These are phyloP conservation scores for Garcia nutans DNA, from an alignment of 345 rosid genomes.

Conservation along the genomic window DNA sequence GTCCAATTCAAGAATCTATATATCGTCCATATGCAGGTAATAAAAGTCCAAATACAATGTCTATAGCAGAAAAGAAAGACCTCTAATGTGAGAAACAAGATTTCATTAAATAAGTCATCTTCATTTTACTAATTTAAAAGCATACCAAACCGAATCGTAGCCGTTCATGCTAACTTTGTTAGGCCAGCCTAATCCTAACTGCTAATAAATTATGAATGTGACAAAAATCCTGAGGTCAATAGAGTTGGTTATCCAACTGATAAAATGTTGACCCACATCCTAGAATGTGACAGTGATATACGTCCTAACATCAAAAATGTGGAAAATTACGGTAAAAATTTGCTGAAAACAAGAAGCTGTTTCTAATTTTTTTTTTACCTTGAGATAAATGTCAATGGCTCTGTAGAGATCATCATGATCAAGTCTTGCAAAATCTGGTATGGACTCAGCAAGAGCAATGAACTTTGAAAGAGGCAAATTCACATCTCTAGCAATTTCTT, in stretches of 20 bases:
- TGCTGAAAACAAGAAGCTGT: not conserved
- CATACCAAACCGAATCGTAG: not conserved
- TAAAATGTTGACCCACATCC: conserved; percentile 35
- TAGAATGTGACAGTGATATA: conserved; percentile 26
- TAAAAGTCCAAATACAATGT: not conserved
- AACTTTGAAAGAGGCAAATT: conserved; percentile 80
- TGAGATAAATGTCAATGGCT: conserved; percentile 95
- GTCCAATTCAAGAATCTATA: not conserved
- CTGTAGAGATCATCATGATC: conserved; percentile 92
- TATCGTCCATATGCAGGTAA: not conserved
- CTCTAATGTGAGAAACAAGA: not conserved
- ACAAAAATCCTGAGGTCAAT: conserved; percentile 40
- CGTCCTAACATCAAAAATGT: conserved; percentile 9
- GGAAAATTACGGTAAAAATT: conserved; percentile 8
- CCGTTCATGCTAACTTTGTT: conserved; percentile 15
- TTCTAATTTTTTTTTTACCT: conserved; percentile 53
- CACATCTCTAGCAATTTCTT: conserved; percentile 69
- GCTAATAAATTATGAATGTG: conserved; percentile 19
- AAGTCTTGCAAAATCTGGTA: conserved; percentile 79
- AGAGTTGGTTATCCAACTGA: conserved; percentile 51
- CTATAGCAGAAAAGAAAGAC: not conserved
- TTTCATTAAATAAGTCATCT: too few relatives aligned
- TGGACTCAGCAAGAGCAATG: conserved; percentile 67
- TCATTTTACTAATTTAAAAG: not conserved
- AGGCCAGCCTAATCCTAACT: conserved; percentile 37